Conservation (phyloP, 2,329 filamentous ascomycete species). For the Annulohypoxylon truncatum region DNA sequence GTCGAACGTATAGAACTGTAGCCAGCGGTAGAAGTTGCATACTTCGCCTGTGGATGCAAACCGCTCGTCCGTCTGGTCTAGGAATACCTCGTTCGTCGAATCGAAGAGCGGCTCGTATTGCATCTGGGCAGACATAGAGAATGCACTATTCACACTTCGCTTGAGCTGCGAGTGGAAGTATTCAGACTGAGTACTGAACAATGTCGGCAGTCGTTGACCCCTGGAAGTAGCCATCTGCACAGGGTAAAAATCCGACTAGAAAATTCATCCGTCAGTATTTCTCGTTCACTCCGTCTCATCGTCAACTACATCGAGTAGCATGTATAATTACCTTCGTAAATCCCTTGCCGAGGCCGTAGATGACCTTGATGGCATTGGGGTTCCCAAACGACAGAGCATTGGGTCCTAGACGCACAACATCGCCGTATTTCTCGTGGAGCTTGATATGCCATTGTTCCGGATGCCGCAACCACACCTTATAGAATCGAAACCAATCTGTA, state of each 20-base stretch:
- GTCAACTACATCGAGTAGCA: not conserved
- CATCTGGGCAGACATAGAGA: slow-evolving; percentile 25
- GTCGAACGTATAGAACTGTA: slow-evolving; percentile 34
- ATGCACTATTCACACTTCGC: slow-evolving; percentile 24
- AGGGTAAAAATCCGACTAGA: slow-evolving; percentile 30
- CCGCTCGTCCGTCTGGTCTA: slow-evolving; percentile 19
- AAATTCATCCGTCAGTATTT: not conserved
- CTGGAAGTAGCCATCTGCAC: slow-evolving; percentile 25
- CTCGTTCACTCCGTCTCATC: not conserved
- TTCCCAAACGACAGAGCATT: slow-evolving; percentile 25
- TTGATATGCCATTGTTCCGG: slow-evolving; percentile 29
- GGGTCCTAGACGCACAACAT: slow-evolving; percentile 25
- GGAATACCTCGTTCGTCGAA: slow-evolving; percentile 22
- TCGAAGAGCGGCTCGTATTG: slow-evolving; percentile 31
- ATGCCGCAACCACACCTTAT: slow-evolving; percentile 20
- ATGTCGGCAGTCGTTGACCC: slow-evolving; percentile 15
- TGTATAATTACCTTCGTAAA: slow-evolving; percentile 19
- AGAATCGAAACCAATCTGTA: slow-evolving; percentile 26
- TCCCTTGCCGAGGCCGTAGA: slow-evolving; percentile 24
- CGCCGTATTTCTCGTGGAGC: slow-evolving; percentile 11
- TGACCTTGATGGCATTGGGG: slow-evolving; percentile 27
- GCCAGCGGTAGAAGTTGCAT: slow-evolving; percentile 28
- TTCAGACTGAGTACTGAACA: slow-evolving; percentile 27
- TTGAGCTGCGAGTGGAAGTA: slow-evolving; percentile 27
- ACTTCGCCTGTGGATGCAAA: slow-evolving; percentile 15